These are phyloP conservation scores for Claviceps maximensis DNA, from an alignment of 2,329 filamentous ascomycete genomes.

Conservation along the genomic window DNA sequence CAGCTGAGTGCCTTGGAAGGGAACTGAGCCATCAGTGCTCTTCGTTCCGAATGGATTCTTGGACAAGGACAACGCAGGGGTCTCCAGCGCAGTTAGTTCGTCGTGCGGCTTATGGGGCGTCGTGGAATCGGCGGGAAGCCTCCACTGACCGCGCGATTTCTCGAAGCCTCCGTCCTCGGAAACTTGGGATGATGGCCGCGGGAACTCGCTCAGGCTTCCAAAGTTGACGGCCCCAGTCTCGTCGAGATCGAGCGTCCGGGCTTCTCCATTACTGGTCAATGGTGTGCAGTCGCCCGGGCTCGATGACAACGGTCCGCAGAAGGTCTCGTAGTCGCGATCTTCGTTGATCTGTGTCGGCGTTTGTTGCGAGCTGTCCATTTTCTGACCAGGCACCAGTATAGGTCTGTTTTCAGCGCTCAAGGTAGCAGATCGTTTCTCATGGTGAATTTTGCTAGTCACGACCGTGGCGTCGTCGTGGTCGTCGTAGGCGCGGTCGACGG, in stretches of 20 bases:
- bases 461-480: neutral
- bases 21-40: constrained; percentile 19
- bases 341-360: constrained; percentile 45
- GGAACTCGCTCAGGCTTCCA: constrained; percentile 22
- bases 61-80: constrained; percentile 30
- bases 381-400: neutral
- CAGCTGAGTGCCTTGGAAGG: constrained; percentile 33
- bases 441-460: neutral
- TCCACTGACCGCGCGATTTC: constrained; percentile 26
- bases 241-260: constrained; percentile 28
- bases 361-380: constrained; percentile 35
- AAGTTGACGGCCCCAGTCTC: constrained; percentile 39
- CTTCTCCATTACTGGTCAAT: constrained; percentile 16
- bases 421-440: constrained; percentile 8
- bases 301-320: constrained; percentile 16
- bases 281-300: constrained; percentile 17
- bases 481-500: neutral
- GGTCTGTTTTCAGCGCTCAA: neutral
- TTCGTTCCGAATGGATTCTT: constrained; percentile 34
- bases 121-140: constrained; percentile 20
- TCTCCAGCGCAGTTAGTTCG: constrained; percentile 26
- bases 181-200: constrained; percentile 26
- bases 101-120: constrained; percentile 20
- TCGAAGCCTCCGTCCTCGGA: constrained; percentile 28
- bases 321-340: constrained; percentile 41